phyloP scores from a whole-genome alignment of 257 asterid species.

The Craterostigma plantagineum region DNA sequence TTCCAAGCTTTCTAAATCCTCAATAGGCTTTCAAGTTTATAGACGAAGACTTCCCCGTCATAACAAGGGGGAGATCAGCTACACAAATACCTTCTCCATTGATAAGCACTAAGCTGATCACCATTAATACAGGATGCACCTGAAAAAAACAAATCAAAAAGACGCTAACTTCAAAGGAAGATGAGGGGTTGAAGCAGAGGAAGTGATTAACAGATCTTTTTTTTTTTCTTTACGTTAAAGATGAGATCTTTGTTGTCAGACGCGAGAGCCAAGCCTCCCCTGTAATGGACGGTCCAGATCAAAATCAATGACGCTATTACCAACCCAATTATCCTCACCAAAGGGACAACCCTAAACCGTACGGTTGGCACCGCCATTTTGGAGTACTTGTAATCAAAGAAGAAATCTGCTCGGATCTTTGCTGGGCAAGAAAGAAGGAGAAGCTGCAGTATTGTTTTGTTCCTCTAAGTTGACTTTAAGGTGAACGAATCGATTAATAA shows the following conservation, averaged over 20 bases:
- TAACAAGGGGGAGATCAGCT: no score
- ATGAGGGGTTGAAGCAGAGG: no score
- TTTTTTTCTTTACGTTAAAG: conserved; percentile 78
- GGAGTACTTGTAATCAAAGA: no score
- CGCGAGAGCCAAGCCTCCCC: conserved; percentile 83
- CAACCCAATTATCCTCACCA: conserved; percentile 39
- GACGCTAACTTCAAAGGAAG: background rate
- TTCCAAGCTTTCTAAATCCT: no score
- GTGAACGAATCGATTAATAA: no score
- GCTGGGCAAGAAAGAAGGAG: no score
- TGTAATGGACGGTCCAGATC: conserved; percentile 49
- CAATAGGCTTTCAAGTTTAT: no score
- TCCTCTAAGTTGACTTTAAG: no score
- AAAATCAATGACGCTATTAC: conserved; percentile 31
- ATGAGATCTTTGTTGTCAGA: conserved; percentile 53
- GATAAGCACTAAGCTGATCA: conserved; percentile 53
- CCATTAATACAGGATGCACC: conserved; percentile 89
- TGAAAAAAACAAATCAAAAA: conserved; percentile 18
- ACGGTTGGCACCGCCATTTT: conserved; percentile 55
- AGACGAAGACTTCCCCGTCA: no score
- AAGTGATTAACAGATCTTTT: no score
- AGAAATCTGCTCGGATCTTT: no score
- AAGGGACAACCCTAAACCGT: conserved; percentile 43
- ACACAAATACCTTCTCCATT: conserved; percentile 72
- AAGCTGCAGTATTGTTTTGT: no score